Percentiles rank a stretch among this genome's conserved stretches.
Evolutionary conservation across 2,329 filamentous ascomycete species (phyloP).

Genomic region (Catunica adiposa): DNA sequence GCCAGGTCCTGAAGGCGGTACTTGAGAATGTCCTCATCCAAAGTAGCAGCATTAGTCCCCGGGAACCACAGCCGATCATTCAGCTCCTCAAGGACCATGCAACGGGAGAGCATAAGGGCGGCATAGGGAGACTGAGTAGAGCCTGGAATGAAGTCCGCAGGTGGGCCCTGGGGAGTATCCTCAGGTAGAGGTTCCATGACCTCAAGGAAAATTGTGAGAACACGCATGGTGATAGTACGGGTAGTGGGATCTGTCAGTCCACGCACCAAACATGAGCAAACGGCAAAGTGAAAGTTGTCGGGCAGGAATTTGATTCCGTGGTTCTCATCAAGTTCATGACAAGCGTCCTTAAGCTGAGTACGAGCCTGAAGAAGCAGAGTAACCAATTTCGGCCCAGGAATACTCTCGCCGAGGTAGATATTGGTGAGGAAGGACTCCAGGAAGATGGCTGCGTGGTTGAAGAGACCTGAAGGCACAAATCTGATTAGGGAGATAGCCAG

Average conservation of each 20-base stretch:
- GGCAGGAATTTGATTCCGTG: constrained; percentile 48
- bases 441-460: constrained; percentile 49
- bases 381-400: constrained; percentile 43
- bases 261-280: constrained; percentile 46
- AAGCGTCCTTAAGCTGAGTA: constrained; percentile 42
- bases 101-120: constrained; percentile 40
- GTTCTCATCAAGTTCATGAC: constrained; percentile 43
- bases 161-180: constrained; percentile 14
- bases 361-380: constrained; percentile 44
- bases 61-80: constrained; percentile 46
- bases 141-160: constrained; percentile 16
- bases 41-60: constrained; percentile 31
- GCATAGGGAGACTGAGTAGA: constrained; percentile 37
- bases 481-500: constrained; percentile 49
- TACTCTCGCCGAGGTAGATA: constrained; percentile 43
- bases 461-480: constrained; percentile 43
- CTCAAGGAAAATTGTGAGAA: constrained; percentile 43
- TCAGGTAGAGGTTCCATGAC: constrained; percentile 19
- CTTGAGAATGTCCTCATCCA: constrained; percentile 25
- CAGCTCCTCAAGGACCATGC: constrained; percentile 39
- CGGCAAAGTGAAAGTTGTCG: constrained; percentile 51
- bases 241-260: constrained; percentile 48
- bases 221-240: constrained; percentile 39
- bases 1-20: constrained; percentile 29
- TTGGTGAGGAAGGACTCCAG: constrained; percentile 48